Base-by-base conservation (phyloP, 495 filamentous ascomycete species). In the Pyrenopolyporus hunteri region DNA sequence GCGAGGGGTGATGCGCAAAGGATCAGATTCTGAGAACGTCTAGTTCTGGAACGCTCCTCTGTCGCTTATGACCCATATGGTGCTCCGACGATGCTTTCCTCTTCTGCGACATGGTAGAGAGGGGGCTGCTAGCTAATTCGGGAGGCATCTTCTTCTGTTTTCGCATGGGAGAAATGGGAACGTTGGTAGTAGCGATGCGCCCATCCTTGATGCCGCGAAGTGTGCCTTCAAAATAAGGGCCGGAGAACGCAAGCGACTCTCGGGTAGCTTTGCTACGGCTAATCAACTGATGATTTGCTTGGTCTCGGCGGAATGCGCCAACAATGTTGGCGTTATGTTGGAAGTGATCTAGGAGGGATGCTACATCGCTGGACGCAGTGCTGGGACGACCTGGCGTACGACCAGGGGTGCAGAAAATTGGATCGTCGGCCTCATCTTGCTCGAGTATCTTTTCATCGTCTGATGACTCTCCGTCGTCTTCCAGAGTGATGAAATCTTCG, bases 241-340 rank as follows among this genome's bases (percentile, higher is more conserved):
- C 74, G 8, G 77, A 74, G 52, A 85, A 85, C 4, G 78, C 79
- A 22, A 83, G 74, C 6, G 79, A 81, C 17, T 82, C 82, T 11
- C 80, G 75, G 44, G 74, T 80, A 39, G 76, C 73, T 58, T 81
- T 79, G 57, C 84, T 82, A 70, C 85, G 85, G 58, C 83, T 77
- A 52, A 89, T 78, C 29, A 88, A 80, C 60, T 89, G 82, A 67
- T 89, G 87, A 55, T 87, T 85, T 67, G 84, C 84, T 70, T 93
- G 88, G 67, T 92, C 89, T 31, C 84, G 84, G 33, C 89, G 88
- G 76, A 93, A 94, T 6, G 89, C 87, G 26, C 87, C 89, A 56
- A 92, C 89, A 31, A 87, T 81, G 47, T 85, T 83, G 36, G 82
- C 78, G 63, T 82, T 78, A 48, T 71, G 72, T 36, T 88, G 84